These are phyloP conservation scores for Protomyces arabidopsidicola DNA, from an alignment of 1,139 yeast species.

Conservation along the genomic window DNA sequence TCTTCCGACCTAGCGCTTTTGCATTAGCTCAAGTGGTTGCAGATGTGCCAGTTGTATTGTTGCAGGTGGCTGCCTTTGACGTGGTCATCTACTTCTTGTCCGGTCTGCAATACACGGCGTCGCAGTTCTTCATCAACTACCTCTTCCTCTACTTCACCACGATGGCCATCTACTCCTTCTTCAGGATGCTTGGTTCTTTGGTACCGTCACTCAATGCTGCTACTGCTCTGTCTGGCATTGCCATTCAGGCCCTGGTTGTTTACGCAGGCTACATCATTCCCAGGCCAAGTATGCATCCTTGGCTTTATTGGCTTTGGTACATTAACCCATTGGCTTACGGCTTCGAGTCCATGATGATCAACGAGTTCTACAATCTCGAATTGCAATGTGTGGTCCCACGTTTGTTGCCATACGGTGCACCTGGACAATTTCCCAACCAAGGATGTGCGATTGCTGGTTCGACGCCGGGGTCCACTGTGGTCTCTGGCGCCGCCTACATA, in stretches of 20 bases:
- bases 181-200: conserved; percentile 65
- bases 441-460: conserved; percentile 52
- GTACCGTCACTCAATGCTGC: conserved; percentile 60
- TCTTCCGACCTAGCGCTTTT: conserved; percentile 74
- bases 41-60: conserved; percentile 60
- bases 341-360: conserved; percentile 64
- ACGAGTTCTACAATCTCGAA: conserved; percentile 50
- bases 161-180: conserved; percentile 64
- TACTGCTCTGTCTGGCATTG: conserved; percentile 65
- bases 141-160: conserved; percentile 54
- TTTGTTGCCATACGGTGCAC: conserved; percentile 53
- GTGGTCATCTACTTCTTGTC: conserved; percentile 62
- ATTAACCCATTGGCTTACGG: conserved; percentile 66
- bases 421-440: conserved; percentile 37
- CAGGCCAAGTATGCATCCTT: conserved; percentile 52
- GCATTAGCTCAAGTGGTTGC: conserved; percentile 65
- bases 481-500: conserved; percentile 51
- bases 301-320: conserved; percentile 78
- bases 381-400: conserved; percentile 44
- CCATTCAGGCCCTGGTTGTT: conserved; percentile 58
- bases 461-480: conserved; percentile 45
- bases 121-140: conserved; percentile 63
- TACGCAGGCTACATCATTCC: conserved; percentile 77
- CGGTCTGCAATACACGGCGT: conserved; percentile 60
- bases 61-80: conserved; percentile 56